phyloP scores from a whole-genome alignment of 2,329 filamentous ascomycete species.

The Cladosporium sp. region DNA sequence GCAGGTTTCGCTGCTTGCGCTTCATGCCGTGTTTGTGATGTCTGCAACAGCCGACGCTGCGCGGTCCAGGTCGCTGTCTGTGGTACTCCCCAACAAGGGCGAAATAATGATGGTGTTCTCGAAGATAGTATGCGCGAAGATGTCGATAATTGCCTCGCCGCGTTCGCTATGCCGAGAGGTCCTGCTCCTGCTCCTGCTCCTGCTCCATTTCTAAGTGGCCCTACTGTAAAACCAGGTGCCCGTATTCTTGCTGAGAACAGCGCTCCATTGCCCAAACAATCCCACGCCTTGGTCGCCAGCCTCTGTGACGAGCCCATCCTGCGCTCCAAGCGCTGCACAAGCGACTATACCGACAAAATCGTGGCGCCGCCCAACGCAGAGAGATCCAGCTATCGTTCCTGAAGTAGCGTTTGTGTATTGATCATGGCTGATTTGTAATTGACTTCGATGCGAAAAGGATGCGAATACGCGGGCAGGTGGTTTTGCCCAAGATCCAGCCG shows the following conservation, averaged over 20 bases:
- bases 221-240: background rate
- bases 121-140: background rate
- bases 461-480: background rate
- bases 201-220: background rate
- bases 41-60: slow-evolving; percentile 13
- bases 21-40: slow-evolving; percentile 14
- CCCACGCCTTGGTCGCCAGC: slow-evolving; percentile 28
- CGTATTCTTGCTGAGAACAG: slow-evolving; percentile 32
- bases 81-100: background rate
- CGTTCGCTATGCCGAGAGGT: slow-evolving; percentile 7
- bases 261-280: slow-evolving; percentile 32
- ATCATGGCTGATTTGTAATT: slow-evolving; percentile 2
- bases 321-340: background rate
- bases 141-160: background rate
- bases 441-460: background rate
- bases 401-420: background rate
- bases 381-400: background rate
- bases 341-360: no score
- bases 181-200: no score
- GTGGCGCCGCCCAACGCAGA: no score
- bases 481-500: no score
- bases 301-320: slow-evolving; percentile 4
- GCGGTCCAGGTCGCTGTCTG: background rate
- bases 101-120: background rate
- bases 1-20: slow-evolving; percentile 13